A percentile compares a stretch with the other conserved stretches of the same genome.
These are phyloP conservation scores for Elymus sibiricus DNA, from an alignment of 176 grass and related monocot species.

Conservation along the genomic window DNA sequence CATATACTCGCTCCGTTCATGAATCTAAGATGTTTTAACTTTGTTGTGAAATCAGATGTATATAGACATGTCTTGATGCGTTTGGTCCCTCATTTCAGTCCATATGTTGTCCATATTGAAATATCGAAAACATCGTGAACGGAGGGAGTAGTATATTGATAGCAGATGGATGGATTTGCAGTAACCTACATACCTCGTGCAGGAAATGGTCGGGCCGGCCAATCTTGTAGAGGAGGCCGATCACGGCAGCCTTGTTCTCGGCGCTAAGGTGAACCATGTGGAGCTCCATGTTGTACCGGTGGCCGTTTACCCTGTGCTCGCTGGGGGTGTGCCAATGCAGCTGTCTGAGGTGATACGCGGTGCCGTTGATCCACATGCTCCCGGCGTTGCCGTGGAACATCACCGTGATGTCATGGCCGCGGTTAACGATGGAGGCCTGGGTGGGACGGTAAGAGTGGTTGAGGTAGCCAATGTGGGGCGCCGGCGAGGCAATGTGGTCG, in stretches of 20 bases:
- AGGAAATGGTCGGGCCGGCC: slow-evolving; percentile 44
- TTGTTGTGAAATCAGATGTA: too few relatives aligned
- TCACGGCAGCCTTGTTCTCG: slow-evolving; percentile 37
- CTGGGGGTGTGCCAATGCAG: slow-evolving; percentile 80
- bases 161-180: background rate
- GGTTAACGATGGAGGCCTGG: slow-evolving; percentile 45
- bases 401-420: slow-evolving; percentile 68
- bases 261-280: slow-evolving; percentile 64
- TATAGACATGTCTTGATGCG: too few relatives aligned
- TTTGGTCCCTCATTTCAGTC: too few relatives aligned
- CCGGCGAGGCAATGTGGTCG: background rate
- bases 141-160: too few relatives aligned
- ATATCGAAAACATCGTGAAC: too few relatives aligned
- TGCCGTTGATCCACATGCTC: slow-evolving; percentile 51
- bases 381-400: slow-evolving; percentile 46
- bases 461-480: slow-evolving; percentile 41
- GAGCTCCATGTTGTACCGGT: slow-evolving; percentile 52
- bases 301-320: slow-evolving; percentile 64
- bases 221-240: slow-evolving; percentile 49
- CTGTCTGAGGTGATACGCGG: slow-evolving; percentile 41
- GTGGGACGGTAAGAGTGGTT: slow-evolving; percentile 43
- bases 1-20: too few relatives aligned
- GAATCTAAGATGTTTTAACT: too few relatives aligned
- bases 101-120: too few relatives aligned
- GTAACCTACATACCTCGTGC: slow-evolving; percentile 1